These are phyloP conservation scores for Coemansia furcata DNA, from an alignment of 192 early-diverging fungal species.

Conservation along the genomic window DNA sequence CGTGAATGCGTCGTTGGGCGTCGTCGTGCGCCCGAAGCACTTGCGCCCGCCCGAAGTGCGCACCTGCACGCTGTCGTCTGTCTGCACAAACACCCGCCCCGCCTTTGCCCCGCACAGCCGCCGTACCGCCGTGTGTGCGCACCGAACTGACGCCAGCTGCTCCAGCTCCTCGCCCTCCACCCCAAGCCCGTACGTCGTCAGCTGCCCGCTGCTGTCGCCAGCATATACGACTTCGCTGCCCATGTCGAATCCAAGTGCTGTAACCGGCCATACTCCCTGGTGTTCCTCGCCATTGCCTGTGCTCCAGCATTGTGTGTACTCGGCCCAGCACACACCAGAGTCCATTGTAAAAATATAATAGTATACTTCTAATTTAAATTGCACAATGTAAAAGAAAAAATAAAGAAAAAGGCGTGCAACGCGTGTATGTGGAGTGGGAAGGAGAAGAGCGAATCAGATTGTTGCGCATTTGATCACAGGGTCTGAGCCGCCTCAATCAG, in stretches of 20 bases:
- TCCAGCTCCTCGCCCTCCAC: slow-evolving; percentile 48
- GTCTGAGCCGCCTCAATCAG: slow-evolving; percentile 57
- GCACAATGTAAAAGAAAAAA: not conserved
- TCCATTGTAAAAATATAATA: not conserved
- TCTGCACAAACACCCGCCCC: slow-evolving; percentile 58
- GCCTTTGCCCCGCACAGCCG: slow-evolving; percentile 61
- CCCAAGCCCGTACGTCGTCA: slow-evolving; percentile 61
- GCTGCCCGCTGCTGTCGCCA: slow-evolving; percentile 77
- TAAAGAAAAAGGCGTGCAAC: not conserved
- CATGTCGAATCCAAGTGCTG: slow-evolving; percentile 54
- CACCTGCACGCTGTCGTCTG: slow-evolving; percentile 61
- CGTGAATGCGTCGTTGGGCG: slow-evolving; percentile 53
- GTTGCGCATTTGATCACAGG: slow-evolving; percentile 12
- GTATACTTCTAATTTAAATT: not conserved
- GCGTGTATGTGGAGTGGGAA: not conserved
- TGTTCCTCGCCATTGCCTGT: not conserved
- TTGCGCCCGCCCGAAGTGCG: slow-evolving; percentile 55
- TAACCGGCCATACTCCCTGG: slow-evolving; percentile 8
- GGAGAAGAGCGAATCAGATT: not conserved
- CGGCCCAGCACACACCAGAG: slow-evolving; percentile 18
- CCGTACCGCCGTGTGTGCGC: slow-evolving; percentile 62
- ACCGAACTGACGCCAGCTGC: slow-evolving; percentile 70
- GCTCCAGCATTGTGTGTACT: slow-evolving; percentile 43
- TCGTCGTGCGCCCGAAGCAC: slow-evolving; percentile 45
- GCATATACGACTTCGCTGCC: slow-evolving; percentile 83